Base-by-base conservation (phyloP, 2,329 filamentous ascomycete species). In the Daldinia eschscholtzii region DNA sequence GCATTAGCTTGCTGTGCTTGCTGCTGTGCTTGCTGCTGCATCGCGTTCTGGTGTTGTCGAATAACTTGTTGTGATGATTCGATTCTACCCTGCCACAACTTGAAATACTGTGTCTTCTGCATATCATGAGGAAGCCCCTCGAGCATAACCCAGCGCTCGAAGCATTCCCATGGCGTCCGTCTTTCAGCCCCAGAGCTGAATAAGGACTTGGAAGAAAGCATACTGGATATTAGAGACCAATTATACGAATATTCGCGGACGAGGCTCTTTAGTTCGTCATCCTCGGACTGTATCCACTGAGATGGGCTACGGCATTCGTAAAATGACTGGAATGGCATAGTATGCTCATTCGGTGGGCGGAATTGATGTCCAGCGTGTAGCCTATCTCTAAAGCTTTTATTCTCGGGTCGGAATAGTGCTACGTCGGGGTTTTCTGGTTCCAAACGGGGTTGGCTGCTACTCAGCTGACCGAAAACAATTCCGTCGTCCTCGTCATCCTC, bases 91-190 rank as follows among this genome's bases (percentile, higher is more conserved):
- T 88, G 89, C 76, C 90, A 91, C 1, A 87, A 81, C 76, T 94
- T 93, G 85, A 98, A 99, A 79, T 98, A 99, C 50, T 94, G 92
- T 0, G 93, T 97, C 82, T 97, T 97, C 18, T 92, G 91, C 91
- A 98, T 97, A 72, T 99, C 96, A 10, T 91, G 89, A 4, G 96
- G 95, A 41, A 98, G 84, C 0, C 94, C 94, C 81, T 98, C 96
- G 12, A 98, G 83, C 73, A 92, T 91, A 61, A 98, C 92, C 95
- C 95, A 99, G 48, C 96, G 89, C 80, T 99, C 96, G 75, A 99
- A 99, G 78, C 96, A 99, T 81, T 99, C 96, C 96, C 96, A 99
- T 0, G 95, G 94, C 2, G 95, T 98, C 55, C 96, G 89, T 69
- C 96, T 88, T 78, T 98, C 95, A 10, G 93, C 90, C 1, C 93